Conservation (phyloP, 2,329 filamentous ascomycete genomes). For the Aspergillus udagawae region DNA sequence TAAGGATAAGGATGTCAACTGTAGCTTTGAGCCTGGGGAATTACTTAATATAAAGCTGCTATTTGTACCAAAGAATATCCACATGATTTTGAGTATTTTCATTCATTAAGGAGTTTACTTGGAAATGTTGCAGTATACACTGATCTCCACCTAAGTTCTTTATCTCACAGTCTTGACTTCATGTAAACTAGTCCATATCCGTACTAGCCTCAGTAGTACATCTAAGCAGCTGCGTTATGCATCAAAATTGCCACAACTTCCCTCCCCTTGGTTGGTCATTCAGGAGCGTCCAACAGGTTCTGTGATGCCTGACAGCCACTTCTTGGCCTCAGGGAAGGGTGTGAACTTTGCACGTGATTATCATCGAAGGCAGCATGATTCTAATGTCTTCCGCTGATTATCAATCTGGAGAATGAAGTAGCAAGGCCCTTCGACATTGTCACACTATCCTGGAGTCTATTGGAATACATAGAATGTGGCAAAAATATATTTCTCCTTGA, state of each 20-base stretch:
- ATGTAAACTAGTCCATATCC: background rate
- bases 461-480: background rate
- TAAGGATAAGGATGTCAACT: background rate
- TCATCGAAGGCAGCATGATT: background rate
- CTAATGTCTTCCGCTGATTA: constrained; percentile 9
- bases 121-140: background rate
- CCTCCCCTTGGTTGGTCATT: background rate
- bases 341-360: background rate
- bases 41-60: background rate
- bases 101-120: background rate
- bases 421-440: background rate
- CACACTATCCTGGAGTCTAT: background rate
- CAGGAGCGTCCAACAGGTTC: background rate
- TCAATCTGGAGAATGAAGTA: constrained; percentile 1
- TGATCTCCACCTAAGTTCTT: background rate
- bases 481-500: background rate
- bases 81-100: background rate
- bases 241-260: background rate
- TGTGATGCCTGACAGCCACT: background rate
- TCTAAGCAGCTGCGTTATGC: background rate
- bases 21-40: background rate
- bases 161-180: background rate
- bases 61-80: background rate
- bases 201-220: background rate
- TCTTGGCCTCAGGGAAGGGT: background rate